Conservation (phyloP, 306 rosid genomes). For the Citrullus colocynthis region DNA sequence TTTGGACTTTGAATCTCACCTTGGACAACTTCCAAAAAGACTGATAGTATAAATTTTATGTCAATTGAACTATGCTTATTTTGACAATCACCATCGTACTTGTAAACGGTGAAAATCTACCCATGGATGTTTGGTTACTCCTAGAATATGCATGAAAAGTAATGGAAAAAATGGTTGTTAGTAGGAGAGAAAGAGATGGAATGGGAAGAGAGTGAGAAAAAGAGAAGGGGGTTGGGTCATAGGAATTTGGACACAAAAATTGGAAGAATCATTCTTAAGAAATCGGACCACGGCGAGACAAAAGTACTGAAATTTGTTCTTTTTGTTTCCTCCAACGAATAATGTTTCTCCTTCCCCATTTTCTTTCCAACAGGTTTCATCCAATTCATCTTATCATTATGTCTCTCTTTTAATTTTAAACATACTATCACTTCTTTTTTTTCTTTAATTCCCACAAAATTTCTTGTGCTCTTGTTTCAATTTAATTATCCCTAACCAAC, state of each 20-base stretch:
- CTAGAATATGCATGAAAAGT: too few species aligned
- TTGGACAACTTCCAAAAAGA: too few species aligned
- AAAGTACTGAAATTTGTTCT: conserved; percentile 9
- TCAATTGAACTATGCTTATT: too few species aligned
- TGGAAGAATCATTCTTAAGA: conserved; percentile 6
- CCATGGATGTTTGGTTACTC: too few species aligned
- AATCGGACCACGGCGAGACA: conserved; percentile 12
- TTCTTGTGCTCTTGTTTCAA: too few species aligned
- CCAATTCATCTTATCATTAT: not conserved
- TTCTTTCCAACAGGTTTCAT: not conserved
- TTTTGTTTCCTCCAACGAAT: not conserved
- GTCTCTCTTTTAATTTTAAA: not conserved
- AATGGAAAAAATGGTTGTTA: not conserved
- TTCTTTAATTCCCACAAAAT: too few species aligned
- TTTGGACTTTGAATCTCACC: too few species aligned
- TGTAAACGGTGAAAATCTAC: too few species aligned
- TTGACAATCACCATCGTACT: too few species aligned
- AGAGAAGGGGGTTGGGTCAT: not conserved
- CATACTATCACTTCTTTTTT: not conserved
- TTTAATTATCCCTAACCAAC: too few species aligned
- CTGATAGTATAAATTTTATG: too few species aligned
- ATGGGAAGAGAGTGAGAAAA: not conserved
- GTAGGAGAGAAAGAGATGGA: not conserved
- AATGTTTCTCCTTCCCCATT: too few species aligned
- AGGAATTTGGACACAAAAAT: not conserved